These are phyloP conservation scores for Boletellus deceptivus DNA, from an alignment of 1,284 basidiomycete species.

Conservation along the genomic window DNA sequence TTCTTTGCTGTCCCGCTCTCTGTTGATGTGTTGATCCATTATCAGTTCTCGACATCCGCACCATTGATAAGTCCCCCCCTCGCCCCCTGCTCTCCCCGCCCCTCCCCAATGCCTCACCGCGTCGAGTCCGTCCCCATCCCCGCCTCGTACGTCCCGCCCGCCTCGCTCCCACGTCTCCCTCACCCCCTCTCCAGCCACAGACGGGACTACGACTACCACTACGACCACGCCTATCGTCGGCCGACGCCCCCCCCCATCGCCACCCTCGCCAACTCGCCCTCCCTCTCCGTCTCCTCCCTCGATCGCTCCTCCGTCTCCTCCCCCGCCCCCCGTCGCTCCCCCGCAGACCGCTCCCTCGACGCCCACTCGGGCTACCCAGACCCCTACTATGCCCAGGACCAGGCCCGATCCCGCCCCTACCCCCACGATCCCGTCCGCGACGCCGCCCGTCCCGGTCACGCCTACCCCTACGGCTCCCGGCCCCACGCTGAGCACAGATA, in stretches of 20 bases:
- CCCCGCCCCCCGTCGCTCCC: constrained; percentile 45
- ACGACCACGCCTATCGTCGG: constrained; percentile 42
- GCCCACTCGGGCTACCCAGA: constrained; percentile 30
- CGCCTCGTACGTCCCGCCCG: constrained; percentile 28
- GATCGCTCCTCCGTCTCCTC: constrained; percentile 60
- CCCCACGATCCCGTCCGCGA: constrained; percentile 36
- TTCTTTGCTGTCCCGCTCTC: constrained; percentile 37
- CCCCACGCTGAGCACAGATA: constrained; percentile 32
- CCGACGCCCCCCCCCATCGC: constrained; percentile 56
- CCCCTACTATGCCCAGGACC: constrained; percentile 34
- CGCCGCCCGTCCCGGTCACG: constrained; percentile 31
- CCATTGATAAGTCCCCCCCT: constrained; percentile 32
- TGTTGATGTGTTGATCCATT: constrained; percentile 39
- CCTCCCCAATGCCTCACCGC: constrained; percentile 32
- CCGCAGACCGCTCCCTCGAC: constrained; percentile 26
- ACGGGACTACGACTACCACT: constrained; percentile 39
- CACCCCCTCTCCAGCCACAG: constrained; percentile 33
- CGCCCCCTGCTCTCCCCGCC: constrained; percentile 3
- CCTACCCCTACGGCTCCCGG: constrained; percentile 30
- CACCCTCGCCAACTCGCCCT: constrained; percentile 58
- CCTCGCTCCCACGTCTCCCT: constrained; percentile 7
- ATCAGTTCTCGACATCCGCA: constrained; percentile 24
- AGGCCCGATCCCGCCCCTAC: constrained; percentile 36
- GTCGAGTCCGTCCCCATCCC: constrained; percentile 32
- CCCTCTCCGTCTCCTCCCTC: constrained; percentile 55